Percentiles rank a stretch among this genome's conserved stretches.
phyloP scores from a whole-genome alignment of 768 basidiomycete genomes.

The Russula foetens region DNA sequence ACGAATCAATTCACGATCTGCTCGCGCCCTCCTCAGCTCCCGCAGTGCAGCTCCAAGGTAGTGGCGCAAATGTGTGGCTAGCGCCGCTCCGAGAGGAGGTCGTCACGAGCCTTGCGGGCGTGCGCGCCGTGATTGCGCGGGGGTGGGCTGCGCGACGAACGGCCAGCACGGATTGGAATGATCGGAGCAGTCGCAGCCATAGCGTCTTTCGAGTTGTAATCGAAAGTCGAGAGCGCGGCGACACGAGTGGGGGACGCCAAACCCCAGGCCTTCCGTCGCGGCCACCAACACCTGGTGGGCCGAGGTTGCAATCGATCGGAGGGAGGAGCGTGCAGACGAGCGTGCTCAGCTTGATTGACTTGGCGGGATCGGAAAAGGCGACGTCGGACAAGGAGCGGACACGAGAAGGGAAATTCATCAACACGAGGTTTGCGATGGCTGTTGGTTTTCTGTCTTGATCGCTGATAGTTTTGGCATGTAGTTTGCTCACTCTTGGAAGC shows the following conservation, averaged over 20 bases:
- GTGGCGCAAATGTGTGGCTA: slow-evolving; percentile 51
- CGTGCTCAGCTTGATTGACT: slow-evolving; percentile 82
- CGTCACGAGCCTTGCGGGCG: slow-evolving; percentile 82
- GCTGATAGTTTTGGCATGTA: slow-evolving; percentile 25
- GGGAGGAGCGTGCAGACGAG: slow-evolving; percentile 74
- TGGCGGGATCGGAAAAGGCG: slow-evolving; percentile 95
- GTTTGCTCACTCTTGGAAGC: slow-evolving; percentile 84
- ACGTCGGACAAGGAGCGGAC: slow-evolving; percentile 93
- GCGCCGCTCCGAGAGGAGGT: slow-evolving; percentile 84
- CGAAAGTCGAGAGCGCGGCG: slow-evolving; percentile 72
- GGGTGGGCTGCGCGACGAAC: slow-evolving; percentile 86
- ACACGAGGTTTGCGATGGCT: slow-evolving; percentile 53
- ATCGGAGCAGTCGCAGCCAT: slow-evolving; percentile 89
- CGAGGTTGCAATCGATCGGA: slow-evolving; percentile 66
- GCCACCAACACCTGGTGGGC: slow-evolving; percentile 48
- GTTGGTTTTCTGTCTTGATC: background rate
- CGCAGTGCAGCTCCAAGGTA: slow-evolving; percentile 68
- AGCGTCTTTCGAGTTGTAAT: slow-evolving; percentile 91
- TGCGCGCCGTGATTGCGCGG: slow-evolving; percentile 74
- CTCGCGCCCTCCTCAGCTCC: slow-evolving; percentile 60
- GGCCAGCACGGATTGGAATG: slow-evolving; percentile 98
- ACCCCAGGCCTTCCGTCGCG: slow-evolving; percentile 41
- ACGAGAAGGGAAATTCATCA: slow-evolving; percentile 96
- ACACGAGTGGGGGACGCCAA: slow-evolving; percentile 38
- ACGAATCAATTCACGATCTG: slow-evolving; percentile 81